phyloP scores from a whole-genome alignment of 768 basidiomycete species.

The Lactarius pseudohatsudake region DNA sequence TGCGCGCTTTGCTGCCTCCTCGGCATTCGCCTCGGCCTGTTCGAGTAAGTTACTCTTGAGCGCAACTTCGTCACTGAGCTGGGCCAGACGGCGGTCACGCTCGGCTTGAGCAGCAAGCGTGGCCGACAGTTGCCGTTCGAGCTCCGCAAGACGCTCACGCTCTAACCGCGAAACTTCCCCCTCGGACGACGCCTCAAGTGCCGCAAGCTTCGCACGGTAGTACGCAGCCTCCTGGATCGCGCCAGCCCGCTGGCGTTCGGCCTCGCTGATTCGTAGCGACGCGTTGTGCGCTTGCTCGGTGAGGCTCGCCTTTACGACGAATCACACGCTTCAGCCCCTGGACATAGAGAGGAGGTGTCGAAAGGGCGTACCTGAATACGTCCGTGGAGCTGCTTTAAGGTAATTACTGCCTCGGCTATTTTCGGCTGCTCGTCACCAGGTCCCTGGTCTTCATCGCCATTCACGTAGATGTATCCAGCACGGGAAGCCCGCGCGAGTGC shows the following conservation, averaged over 20 bases:
- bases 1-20: conserved; percentile 72
- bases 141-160: conserved; percentile 68
- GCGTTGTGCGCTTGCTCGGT: conserved; percentile 72
- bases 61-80: conserved; percentile 70
- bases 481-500: conserved; percentile 73
- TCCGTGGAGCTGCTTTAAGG: conserved; percentile 86
- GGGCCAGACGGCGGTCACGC: conserved; percentile 69
- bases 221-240: conserved; percentile 94
- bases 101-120: conserved; percentile 61
- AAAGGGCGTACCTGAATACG: conserved; percentile 69
- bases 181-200: conserved; percentile 70
- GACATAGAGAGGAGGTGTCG: neutral
- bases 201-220: conserved; percentile 92
- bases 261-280: conserved; percentile 76
- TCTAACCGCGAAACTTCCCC: conserved; percentile 70
- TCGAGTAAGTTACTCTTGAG: conserved; percentile 75
- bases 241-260: conserved; percentile 70
- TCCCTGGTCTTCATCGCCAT: conserved; percentile 44
- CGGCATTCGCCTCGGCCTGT: conserved; percentile 75
- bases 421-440: conserved; percentile 47
- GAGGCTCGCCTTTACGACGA: conserved; percentile 55
- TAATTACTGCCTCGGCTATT: conserved; percentile 69
- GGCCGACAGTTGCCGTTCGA: conserved; percentile 68
- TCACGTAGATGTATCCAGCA: conserved; percentile 70
- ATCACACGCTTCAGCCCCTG: conserved; percentile 3